A percentile compares a stretch with the other conserved stretches of the same genome.
Evolutionary conservation across 352 stramenopile species (phyloP).

Genomic region (Phytophthora constricta): DNA sequence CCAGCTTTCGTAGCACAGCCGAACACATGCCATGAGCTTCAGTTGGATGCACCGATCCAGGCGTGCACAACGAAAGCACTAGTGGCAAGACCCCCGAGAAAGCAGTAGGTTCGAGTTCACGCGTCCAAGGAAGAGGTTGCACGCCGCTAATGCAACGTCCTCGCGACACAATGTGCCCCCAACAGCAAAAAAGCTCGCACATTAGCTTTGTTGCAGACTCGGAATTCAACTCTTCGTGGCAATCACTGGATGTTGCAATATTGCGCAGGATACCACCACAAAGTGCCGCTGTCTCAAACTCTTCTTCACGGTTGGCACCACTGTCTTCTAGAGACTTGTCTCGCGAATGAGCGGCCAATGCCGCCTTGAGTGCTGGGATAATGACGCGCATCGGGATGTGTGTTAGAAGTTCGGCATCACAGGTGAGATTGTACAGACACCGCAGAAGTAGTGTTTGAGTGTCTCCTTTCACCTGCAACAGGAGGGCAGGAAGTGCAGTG

Average conservation of each 20-base stretch:
- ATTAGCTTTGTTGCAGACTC: constrained; percentile 53
- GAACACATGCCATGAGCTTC: constrained; percentile 56
- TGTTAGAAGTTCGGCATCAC: constrained; percentile 41
- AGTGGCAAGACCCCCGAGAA: constrained; percentile 53
- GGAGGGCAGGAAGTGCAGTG: constrained; percentile 40
- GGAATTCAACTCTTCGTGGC: constrained; percentile 49
- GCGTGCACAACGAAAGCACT: constrained; percentile 60
- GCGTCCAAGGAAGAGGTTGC: constrained; percentile 71
- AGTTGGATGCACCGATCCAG: background rate
- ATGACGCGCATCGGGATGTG: constrained; percentile 22
- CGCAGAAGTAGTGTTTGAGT: constrained; percentile 55
- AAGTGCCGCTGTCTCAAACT: constrained; percentile 29
- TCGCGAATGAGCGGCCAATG: constrained; percentile 18
- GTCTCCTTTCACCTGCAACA: constrained; percentile 40
- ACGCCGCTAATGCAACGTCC: constrained; percentile 60
- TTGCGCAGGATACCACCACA: constrained; percentile 64
- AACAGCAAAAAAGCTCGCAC: constrained; percentile 52
- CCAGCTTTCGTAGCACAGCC: constrained; percentile 69
- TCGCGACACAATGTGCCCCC: constrained; percentile 48
- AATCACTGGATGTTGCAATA: constrained; percentile 42
- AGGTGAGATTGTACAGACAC: constrained; percentile 70
- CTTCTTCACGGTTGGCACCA: background rate
- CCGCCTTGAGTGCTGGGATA: constrained; percentile 31
- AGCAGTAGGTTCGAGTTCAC: constrained; percentile 71
- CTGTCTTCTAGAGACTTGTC: background rate